A percentile compares a stretch with the other conserved stretches of the same genome.
Conservation (phyloP, 805 yeast species). For the Pichia thaimueangensis region DNA sequence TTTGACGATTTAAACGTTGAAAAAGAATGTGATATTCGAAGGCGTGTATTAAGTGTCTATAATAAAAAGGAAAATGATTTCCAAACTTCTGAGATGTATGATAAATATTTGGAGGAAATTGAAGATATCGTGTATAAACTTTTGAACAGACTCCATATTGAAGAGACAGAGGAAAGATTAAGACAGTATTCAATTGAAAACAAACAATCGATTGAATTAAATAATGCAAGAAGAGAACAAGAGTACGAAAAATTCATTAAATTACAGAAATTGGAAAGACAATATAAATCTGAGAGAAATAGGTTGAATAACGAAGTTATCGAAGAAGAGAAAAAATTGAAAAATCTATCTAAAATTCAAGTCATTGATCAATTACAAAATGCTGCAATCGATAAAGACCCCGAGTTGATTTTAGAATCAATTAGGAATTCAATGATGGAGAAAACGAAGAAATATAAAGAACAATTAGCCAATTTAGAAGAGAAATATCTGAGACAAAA, state of each 20-base stretch:
- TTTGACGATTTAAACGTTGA: conserved; percentile 90
- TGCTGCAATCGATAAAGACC: conserved; percentile 29
- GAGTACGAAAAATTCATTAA: conserved; percentile 60
- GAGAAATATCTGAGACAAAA: conserved; percentile 25
- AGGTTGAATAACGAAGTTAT: conserved; percentile 54
- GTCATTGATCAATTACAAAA: conserved; percentile 44
- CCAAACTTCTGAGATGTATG: conserved; percentile 49
- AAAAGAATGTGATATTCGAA: conserved; percentile 85
- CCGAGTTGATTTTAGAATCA: conserved; percentile 43
- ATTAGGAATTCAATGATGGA: conserved; percentile 50
- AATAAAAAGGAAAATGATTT: conserved; percentile 80
- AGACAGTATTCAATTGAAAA: conserved; percentile 67
- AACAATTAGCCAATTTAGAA: conserved; percentile 41
- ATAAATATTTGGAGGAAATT: conserved; percentile 74
- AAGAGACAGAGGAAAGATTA: conserved; percentile 58
- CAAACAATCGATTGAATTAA: conserved; percentile 67
- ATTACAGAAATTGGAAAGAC: conserved; percentile 64
- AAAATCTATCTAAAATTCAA: conserved; percentile 45
- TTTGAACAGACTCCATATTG: conserved; percentile 62
- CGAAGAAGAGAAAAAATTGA: conserved; percentile 41
- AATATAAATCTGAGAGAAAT: conserved; percentile 61
- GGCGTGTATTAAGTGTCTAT: conserved; percentile 66
- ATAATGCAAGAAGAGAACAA: conserved; percentile 64
- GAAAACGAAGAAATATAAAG: conserved; percentile 58
- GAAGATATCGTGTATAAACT: conserved; percentile 78